Percentiles rank a stretch among this genome's conserved stretches.
These are phyloP conservation scores for Ustilago cynodontis DNA, from an alignment of 1,284 basidiomycete genomes.

Conservation along the genomic window DNA sequence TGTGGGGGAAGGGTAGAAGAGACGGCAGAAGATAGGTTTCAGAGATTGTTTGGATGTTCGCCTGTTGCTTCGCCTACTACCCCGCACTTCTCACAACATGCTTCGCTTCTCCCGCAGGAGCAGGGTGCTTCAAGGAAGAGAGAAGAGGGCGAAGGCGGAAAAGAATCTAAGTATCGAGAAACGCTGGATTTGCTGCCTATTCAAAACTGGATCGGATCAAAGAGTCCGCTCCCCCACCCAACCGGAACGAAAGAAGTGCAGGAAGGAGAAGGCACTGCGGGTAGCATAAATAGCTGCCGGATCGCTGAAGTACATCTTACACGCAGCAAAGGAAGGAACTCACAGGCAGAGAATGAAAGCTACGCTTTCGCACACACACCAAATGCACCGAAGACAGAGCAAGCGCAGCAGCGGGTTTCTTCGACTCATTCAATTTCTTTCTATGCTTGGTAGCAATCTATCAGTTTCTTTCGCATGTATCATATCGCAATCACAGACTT, in stretches of 20 bases:
- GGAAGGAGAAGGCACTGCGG: neutral
- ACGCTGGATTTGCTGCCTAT: slow-evolving; percentile 22
- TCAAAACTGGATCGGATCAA: slow-evolving; percentile 34
- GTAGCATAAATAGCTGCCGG: neutral
- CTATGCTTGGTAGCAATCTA: slow-evolving; percentile 34
- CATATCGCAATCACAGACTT: too few relatives aligned
- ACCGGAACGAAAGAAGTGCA: neutral
- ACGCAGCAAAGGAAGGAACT: neutral
- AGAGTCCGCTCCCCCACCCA: slow-evolving; percentile 14
- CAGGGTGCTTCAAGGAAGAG: neutral
- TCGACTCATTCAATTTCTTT: slow-evolving; percentile 37
- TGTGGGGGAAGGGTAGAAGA: neutral
- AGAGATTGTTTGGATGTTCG: slow-evolving; percentile 45
- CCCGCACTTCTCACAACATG: neutral
- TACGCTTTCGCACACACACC: slow-evolving; percentile 11
- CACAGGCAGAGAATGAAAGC: neutral
- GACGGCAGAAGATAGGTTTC: slow-evolving; percentile 28
- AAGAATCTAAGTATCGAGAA: slow-evolving; percentile 9
- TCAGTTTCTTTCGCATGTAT: neutral
- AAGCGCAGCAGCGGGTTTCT: slow-evolving; percentile 3
- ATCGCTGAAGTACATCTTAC: slow-evolving; percentile 8
- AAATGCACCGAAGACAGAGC: neutral
- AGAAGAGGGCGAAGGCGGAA: neutral
- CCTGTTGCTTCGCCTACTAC: slow-evolving; percentile 30
- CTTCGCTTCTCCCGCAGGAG: neutral